A percentile compares a stretch with the other conserved stretches of the same genome.
phyloP scores from a whole-genome alignment of 352 stramenopile species.

The Globisporangium echinulatum region DNA sequence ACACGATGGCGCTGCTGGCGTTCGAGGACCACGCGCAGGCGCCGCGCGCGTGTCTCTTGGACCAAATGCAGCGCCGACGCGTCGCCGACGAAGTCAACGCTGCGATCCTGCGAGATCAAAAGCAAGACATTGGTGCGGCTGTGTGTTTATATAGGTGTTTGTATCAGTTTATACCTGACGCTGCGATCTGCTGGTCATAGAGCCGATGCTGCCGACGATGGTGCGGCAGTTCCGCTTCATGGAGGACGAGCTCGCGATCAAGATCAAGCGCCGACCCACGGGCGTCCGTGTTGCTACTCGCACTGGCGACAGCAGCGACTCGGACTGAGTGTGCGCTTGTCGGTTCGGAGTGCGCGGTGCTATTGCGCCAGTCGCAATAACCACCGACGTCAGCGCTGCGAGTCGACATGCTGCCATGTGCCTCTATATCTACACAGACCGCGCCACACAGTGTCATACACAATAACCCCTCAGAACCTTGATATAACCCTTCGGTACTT shows the following conservation, averaged over 20 bases:
- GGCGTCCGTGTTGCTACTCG: neutral
- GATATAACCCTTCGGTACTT: too few relatives aligned
- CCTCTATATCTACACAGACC: too few relatives aligned
- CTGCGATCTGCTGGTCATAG: conserved; percentile 15
- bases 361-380: too few relatives aligned
- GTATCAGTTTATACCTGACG: neutral
- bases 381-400: too few relatives aligned
- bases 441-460: too few relatives aligned
- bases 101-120: conserved; percentile 61
- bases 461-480: too few relatives aligned
- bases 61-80: conserved; percentile 52
- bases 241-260: conserved; percentile 61
- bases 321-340: too few relatives aligned
- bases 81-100: conserved; percentile 74
- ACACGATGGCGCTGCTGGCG: conserved; percentile 70
- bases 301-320: too few relatives aligned
- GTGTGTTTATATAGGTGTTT: neutral
- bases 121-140: conserved; percentile 60
- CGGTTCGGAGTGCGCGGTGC: too few relatives aligned
- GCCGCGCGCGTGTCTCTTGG: conserved; percentile 46
- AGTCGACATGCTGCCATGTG: too few relatives aligned
- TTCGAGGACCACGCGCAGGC: conserved; percentile 63
- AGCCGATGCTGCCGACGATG: conserved; percentile 71
- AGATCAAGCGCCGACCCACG: conserved; percentile 43
- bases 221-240: conserved; percentile 75